Conservation (phyloP, 1,139 yeast genomes). For the Komagataea norvegica region DNA sequence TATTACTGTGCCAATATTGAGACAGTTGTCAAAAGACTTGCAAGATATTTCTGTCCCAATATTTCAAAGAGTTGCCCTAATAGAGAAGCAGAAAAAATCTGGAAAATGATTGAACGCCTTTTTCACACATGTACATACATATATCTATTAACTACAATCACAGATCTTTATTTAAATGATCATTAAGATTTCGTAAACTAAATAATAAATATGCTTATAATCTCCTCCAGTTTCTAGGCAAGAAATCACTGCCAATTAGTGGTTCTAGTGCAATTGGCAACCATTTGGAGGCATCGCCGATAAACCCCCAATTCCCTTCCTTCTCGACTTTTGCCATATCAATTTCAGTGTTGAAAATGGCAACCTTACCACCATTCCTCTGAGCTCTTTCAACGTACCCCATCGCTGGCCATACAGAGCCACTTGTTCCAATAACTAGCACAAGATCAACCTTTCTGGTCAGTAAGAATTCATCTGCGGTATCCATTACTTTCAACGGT, state of each 20-base stretch:
- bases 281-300: constrained; percentile 74
- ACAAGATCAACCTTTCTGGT: constrained; percentile 59
- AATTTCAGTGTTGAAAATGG: constrained; percentile 71
- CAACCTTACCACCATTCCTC: constrained; percentile 74
- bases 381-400: constrained; percentile 78
- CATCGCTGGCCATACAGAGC: constrained; percentile 86
- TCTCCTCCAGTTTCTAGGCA: constrained; percentile 27
- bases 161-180: too few relatives aligned
- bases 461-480: constrained; percentile 69
- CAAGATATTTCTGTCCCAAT: constrained; percentile 47
- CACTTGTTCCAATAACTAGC: constrained; percentile 80
- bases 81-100: constrained; percentile 32
- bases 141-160: background rate
- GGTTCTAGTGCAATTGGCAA: constrained; percentile 67
- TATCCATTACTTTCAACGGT: constrained; percentile 56
- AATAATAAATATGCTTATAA: too few relatives aligned
- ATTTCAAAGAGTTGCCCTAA: constrained; percentile 44
- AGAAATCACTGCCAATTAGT: constrained; percentile 29
- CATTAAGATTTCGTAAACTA: too few relatives aligned
- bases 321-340: constrained; percentile 41
- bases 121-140: background rate
- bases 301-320: constrained; percentile 61
- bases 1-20: constrained; percentile 27
- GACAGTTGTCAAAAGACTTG: constrained; percentile 43
- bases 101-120: constrained; percentile 1